Evolutionary conservation across 2,329 filamentous ascomycete genomes (phyloP).

Genomic region (Calonectria pseudoturangicola): DNA sequence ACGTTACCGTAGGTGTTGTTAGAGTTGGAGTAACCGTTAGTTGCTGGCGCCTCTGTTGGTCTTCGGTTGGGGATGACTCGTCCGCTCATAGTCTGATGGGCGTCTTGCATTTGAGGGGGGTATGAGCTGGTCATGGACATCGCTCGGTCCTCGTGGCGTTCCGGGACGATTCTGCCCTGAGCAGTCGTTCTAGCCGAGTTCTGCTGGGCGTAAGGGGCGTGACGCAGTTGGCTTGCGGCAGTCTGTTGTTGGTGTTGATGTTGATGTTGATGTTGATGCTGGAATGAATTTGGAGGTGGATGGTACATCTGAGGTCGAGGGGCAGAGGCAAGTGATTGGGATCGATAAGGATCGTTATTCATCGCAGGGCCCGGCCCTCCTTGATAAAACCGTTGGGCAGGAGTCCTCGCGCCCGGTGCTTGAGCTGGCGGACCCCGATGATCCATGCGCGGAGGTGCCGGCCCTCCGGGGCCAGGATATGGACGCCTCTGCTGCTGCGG

Average conservation of each 20-base stretch:
- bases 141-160: conserved; percentile 91
- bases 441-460: conserved; percentile 80
- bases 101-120: conserved; percentile 81
- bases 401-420: conserved; percentile 61
- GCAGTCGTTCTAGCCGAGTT: conserved; percentile 87
- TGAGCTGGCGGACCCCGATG: conserved; percentile 71
- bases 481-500: conserved; percentile 65
- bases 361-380: conserved; percentile 76
- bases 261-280: conserved; percentile 56
- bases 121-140: conserved; percentile 93
- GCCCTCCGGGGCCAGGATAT: conserved; percentile 64
- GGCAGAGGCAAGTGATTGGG: conserved; percentile 91
- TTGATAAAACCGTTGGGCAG: conserved; percentile 77
- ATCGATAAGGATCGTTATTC: conserved; percentile 90
- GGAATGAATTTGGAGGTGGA: conserved; percentile 76
- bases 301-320: conserved; percentile 84
- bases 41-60: conserved; percentile 63
- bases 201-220: conserved; percentile 80
- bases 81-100: conserved; percentile 95
- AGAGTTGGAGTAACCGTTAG: conserved; percentile 60
- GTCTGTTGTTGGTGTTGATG: conserved; percentile 67
- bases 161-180: conserved; percentile 92
- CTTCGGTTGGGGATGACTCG: conserved; percentile 87
- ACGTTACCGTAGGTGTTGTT: conserved; percentile 65
- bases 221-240: conserved; percentile 85